Evolutionary conservation across 345 rosid genomes (phyloP).

Genomic region (Abelmoschus esculentus): DNA sequence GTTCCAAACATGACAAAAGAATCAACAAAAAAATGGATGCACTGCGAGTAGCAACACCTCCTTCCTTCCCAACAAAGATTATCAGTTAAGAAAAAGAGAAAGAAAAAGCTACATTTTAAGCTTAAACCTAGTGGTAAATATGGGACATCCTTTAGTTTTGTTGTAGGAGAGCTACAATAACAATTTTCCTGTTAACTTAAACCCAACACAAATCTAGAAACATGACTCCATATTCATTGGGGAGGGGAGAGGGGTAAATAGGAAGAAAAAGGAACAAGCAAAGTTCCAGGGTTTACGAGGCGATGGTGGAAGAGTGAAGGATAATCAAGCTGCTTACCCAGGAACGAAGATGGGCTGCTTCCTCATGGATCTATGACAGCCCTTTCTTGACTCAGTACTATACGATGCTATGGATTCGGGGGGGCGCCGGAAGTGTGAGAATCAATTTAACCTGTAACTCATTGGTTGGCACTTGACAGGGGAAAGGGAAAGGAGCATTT

Average conservation of each 20-base stretch:
- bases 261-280: not conserved
- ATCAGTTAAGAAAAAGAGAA: not conserved
- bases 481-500: slow-evolving; percentile 30
- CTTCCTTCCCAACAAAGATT: slow-evolving; percentile 31
- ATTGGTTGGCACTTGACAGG: slow-evolving; percentile 16
- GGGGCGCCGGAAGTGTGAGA: slow-evolving; percentile 25
- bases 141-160: slow-evolving; percentile 38
- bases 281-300: not conserved
- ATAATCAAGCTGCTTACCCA: slow-evolving; percentile 36
- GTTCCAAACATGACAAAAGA: slow-evolving; percentile 39
- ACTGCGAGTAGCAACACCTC: slow-evolving; percentile 45
- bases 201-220: not conserved
- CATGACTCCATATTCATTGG: not conserved
- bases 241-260: not conserved
- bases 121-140: slow-evolving; percentile 46
- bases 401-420: slow-evolving; percentile 24
- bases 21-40: slow-evolving; percentile 38
- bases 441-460: slow-evolving; percentile 31
- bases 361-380: slow-evolving; percentile 34
- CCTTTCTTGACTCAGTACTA: slow-evolving; percentile 16
- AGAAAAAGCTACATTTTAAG: slow-evolving; percentile 22
- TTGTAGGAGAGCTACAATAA: slow-evolving; percentile 48
- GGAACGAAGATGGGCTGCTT: slow-evolving; percentile 22
- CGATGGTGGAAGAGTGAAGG: not conserved
- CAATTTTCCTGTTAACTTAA: not conserved